Conservation (phyloP, 192 early-diverging fungal genomes). For the Kickxella alabastrina region DNA sequence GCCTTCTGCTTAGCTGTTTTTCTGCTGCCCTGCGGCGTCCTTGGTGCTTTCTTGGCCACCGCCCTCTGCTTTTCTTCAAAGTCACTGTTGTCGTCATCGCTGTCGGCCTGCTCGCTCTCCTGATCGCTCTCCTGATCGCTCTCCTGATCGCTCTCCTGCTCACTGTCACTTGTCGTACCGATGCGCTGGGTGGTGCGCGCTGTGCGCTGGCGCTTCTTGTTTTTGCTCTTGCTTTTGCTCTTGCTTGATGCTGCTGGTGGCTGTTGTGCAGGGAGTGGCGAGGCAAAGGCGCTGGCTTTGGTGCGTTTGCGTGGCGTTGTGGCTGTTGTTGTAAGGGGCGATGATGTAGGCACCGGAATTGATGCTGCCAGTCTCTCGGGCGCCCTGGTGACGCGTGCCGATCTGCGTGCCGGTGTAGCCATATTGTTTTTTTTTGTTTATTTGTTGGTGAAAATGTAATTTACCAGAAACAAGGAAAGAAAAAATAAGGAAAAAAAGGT, state of each 20-base stretch:
- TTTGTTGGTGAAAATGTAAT: background rate
- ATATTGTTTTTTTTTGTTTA: background rate
- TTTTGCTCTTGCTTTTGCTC: background rate
- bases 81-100: constrained; percentile 26
- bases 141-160: background rate
- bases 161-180: constrained; percentile 1
- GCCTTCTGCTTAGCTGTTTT: background rate
- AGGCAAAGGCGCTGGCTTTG: constrained; percentile 4
- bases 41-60: constrained; percentile 10
- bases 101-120: background rate
- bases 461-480: background rate
- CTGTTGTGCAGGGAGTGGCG: constrained; percentile 15
- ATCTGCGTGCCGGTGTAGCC: constrained; percentile 34
- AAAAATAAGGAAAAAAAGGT: background rate
- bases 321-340: too few species aligned
- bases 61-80: constrained; percentile 24
- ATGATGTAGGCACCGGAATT: background rate
- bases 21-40: constrained; percentile 2
- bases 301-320: constrained; percentile 37
- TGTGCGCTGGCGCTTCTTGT: constrained; percentile 23
- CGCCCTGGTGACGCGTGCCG: constrained; percentile 29
- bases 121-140: background rate
- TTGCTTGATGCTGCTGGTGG: constrained; percentile 5
- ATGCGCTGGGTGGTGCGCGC: background rate
- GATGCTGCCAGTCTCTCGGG: constrained; percentile 29